phyloP scores from a whole-genome alignment of 179 eudicot species.

The Carnegiea gigantea region DNA sequence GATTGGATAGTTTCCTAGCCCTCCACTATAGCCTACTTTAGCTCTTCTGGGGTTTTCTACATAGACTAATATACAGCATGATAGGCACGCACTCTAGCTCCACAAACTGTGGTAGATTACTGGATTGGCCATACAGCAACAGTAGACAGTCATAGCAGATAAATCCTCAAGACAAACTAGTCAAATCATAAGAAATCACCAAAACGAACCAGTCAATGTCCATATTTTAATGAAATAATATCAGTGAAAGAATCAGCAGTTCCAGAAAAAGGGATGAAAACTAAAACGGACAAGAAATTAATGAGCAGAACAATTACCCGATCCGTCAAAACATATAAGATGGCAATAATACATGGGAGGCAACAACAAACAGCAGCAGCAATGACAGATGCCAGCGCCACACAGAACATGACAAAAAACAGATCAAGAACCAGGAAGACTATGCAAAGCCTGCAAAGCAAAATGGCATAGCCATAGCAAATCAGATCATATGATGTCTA shows the following conservation, averaged over 20 bases:
- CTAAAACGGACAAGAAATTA: background rate
- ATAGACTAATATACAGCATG: too few relatives aligned
- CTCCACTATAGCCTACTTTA: background rate
- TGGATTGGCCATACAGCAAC: background rate
- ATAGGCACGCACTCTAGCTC: background rate
- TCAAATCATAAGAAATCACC: background rate
- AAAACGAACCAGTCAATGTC: background rate
- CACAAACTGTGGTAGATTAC: too few relatives aligned
- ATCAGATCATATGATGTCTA: constrained; percentile 1
- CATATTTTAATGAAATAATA: background rate
- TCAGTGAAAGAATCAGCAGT: constrained; percentile 4
- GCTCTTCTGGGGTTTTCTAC: background rate
- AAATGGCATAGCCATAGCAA: constrained; percentile 7
- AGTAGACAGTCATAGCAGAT: background rate
- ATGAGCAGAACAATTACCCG: constrained; percentile 38
- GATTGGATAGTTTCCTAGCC: background rate
- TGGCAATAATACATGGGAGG: constrained; percentile 65
- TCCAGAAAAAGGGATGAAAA: background rate
- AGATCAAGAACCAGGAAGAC: constrained; percentile 67
- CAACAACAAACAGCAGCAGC: constrained; percentile 76
- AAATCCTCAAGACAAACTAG: background rate
- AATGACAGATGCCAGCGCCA: constrained; percentile 64
- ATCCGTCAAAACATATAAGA: constrained; percentile 61
- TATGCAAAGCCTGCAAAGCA: constrained; percentile 57
- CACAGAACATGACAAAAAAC: constrained; percentile 64